phyloP scores from a whole-genome alignment of 257 asterid genomes.

The Fraxinus excelsior region DNA sequence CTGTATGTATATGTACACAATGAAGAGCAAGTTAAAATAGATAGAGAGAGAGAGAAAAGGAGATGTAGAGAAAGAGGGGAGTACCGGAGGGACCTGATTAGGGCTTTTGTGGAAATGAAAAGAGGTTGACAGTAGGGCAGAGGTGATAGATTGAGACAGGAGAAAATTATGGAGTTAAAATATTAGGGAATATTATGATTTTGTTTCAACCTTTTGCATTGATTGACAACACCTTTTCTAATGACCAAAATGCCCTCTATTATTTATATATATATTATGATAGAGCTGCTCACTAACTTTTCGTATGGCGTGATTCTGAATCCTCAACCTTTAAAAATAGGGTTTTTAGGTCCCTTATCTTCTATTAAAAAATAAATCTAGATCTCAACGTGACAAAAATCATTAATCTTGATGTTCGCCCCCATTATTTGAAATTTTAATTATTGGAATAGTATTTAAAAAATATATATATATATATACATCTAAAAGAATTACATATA shows the following conservation, averaged over 20 bases:
- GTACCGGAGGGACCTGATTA: conserved; percentile 36
- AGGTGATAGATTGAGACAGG: conserved; percentile 35
- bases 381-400: too few species aligned
- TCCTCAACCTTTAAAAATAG: too few species aligned
- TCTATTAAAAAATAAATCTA: too few species aligned
- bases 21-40: neutral
- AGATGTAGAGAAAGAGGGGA: neutral
- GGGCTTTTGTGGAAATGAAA: conserved; percentile 66
- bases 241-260: conserved; percentile 48
- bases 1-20: neutral
- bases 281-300: too few species aligned
- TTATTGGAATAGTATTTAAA: too few species aligned
- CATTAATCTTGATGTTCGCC: too few species aligned
- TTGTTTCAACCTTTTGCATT: conserved; percentile 53
- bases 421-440: too few species aligned
- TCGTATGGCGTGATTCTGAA: too few species aligned
- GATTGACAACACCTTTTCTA: conserved; percentile 60
- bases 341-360: too few species aligned
- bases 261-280: neutral
- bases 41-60: neutral
- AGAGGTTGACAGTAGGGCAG: conserved; percentile 2
- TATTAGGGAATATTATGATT: conserved; percentile 53
- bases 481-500: too few species aligned
- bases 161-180: conserved; percentile 34
- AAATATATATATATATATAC: too few species aligned